Evolutionary conservation across 2,329 filamentous ascomycete genomes (phyloP), one percentile per base, ranked within the genome.

Genomic region (Aurifilum marmelostoma): DNA sequence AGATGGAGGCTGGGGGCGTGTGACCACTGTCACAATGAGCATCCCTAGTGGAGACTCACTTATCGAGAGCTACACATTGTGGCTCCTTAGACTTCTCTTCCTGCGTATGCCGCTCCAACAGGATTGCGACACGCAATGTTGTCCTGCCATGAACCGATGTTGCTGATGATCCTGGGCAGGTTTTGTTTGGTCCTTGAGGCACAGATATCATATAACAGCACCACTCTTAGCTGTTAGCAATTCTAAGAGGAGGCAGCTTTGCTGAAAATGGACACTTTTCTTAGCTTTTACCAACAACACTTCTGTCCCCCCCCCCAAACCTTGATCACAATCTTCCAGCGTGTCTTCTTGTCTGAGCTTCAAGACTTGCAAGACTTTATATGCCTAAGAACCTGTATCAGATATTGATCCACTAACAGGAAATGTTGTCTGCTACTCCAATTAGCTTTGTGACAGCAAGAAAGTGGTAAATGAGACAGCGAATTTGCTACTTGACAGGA

Each of bases 1-100:
- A 37, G 56, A 37, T n/a, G 56, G 56, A 54, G 56, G 56, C 56
- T 59, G 56, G 56, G 56, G 29, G n/a, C 29, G 56, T 59, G 56
- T 59, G 56, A 59, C 29, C 56, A 9, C 27, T 18, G 29, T 27
- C 56, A 59, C 56, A 32, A 59, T 11, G 32, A 59, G 32, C 56
- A 8, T 37, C 21, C 32, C 32, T n/a, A 37, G 56, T 59, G 56
- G 56, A 29, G 52, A 56, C 24, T 1, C 12, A 27, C 24, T 54
- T 16, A 6, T 54, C 24, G 18, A 54, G 24, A 54, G 50, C 24
- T 54, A 29, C n/a, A 14, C 24, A 54, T 54, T 27, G 14, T 27
- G 12, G 24, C 24, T 14, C 14, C 14, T 54, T 54, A 12, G 50
- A 3, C 50, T 24, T 24, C 27, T 29, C 50, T 54, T 12, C 24